Base-by-base conservation (phyloP, 1,139 yeast species). In the Saccharomyces hybrid region DNA sequence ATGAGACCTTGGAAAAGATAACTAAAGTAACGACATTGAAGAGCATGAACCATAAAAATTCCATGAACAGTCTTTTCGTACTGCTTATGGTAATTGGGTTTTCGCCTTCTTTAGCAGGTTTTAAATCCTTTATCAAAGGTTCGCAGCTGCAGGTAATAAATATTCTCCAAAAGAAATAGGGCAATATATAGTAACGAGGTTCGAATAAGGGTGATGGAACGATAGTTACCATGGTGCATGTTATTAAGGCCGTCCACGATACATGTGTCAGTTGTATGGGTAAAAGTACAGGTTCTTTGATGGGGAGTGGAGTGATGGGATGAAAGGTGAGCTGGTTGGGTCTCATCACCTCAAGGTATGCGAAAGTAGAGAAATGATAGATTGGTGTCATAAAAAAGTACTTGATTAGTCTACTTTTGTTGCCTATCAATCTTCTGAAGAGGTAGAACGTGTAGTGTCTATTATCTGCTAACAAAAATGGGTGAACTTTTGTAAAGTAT, bases 181-280 rank as follows among this genome's bases (percentile, higher is more conserved):
- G 98, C 2, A 88, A 66, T 52, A 93, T 86, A 69, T 86, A 93
- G 70, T 95, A 93, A 54, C 99, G 79, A 49, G 97, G 97, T 69
- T 93, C 99, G 64, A 95, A 83, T 58, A 93, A 75, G 8, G 99
- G 98, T 0, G 96, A 84, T 13, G 98, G 97, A 0, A 86, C 80
- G 27, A 93, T 75, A 0, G 95, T 86, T 2, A 82, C 68, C 2
- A 78, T 64, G 0, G 80, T 75, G 29, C 91, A 85, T 0, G 73
- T 70, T 1, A 83, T 56, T 56, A 77, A 82, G 0, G 83, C 79
- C 8, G 79, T 71, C 59, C 73, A 70, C 23, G 76, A 70, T 16
- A 74, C 72, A 29, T 74, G 76, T 11, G 76, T 71, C 51, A 74
- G 66, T 57, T 73, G 75, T 23, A 73, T 57, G 2, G 77, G 77